These are phyloP conservation scores for Cyanidium caldarium DNA, from an alignment of 23 red algal genomes.

Conservation along the genomic window DNA sequence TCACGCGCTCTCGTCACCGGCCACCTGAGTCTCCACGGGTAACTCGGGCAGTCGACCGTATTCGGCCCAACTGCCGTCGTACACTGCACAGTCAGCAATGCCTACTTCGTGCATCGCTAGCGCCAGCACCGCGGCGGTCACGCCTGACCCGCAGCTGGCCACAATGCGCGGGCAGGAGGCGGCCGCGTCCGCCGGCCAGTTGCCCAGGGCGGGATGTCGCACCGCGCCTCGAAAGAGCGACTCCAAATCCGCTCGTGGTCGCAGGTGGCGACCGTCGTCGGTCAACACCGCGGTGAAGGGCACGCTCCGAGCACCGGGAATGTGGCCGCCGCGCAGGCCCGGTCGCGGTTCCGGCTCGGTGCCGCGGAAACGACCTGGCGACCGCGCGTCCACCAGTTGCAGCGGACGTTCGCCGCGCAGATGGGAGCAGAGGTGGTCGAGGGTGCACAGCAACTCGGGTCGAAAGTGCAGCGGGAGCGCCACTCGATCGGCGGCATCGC, in stretches of 20 bases:
- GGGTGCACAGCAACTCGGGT: conserved; percentile 16
- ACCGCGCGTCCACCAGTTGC: conserved; percentile 61
- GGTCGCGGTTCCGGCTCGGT: conserved; percentile 47
- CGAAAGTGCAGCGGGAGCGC: conserved; percentile 3
- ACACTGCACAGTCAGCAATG: conserved; percentile 21
- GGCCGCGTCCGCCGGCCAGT: neutral
- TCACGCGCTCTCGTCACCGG: neutral
- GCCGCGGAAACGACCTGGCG: conserved; percentile 44
- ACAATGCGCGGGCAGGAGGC: neutral
- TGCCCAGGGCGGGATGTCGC: neutral
- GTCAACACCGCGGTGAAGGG: conserved; percentile 17
- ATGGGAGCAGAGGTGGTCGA: neutral
- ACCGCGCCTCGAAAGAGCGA: conserved; percentile 2
- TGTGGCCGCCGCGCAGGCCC: conserved; percentile 50
- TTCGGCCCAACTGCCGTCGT: conserved; percentile 81
- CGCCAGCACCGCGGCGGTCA: conserved; percentile 57
- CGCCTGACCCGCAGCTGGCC: conserved; percentile 56
- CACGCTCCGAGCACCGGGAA: conserved; percentile 30
- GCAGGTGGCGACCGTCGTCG: neutral
- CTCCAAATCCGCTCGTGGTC: conserved; percentile 12
- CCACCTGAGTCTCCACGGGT: conserved; percentile 21
- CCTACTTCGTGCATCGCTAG: conserved; percentile 55
- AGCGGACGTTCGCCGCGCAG: neutral
- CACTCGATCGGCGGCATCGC: neutral
- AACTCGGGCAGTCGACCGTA: conserved; percentile 18